A percentile compares a stretch with the other conserved stretches of the same genome.
phyloP scores from a whole-genome alignment of 177 flowering plant species.

The Vitis hybrid region DNA sequence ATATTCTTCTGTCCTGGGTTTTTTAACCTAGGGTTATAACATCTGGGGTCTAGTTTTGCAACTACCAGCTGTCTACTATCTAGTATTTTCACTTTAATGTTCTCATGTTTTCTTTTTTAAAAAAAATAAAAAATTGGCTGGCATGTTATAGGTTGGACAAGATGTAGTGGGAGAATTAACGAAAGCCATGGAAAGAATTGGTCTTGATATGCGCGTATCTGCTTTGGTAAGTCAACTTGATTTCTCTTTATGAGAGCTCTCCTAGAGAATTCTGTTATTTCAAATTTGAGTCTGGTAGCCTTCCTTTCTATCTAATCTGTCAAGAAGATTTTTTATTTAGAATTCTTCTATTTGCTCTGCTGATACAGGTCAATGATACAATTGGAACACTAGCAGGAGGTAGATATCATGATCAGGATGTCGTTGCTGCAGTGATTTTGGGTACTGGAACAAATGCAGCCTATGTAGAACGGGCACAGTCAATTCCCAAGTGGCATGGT shows the following conservation, averaged over 20 bases:
- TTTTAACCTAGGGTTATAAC: neutral
- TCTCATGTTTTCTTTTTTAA: neutral
- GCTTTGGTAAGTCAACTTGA: constrained; percentile 65
- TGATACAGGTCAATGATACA: constrained; percentile 88
- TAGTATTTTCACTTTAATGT: neutral
- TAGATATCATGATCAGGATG: constrained; percentile 63
- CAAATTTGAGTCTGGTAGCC: neutral
- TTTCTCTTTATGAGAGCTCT: neutral
- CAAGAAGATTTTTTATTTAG: neutral
- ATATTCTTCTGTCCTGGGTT: neutral
- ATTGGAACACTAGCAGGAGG: constrained; percentile 97
- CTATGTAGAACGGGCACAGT: constrained; percentile 88
- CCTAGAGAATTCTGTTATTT: neutral
- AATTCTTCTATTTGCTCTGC: constrained; percentile 1
- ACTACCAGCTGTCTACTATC: neutral
- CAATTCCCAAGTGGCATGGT: constrained; percentile 98
- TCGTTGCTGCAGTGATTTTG: constrained; percentile 83
- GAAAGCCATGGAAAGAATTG: constrained; percentile 76
- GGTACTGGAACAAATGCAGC: constrained; percentile 99
- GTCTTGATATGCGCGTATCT: constrained; percentile 93
- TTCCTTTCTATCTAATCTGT: neutral
- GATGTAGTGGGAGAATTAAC: constrained; percentile 86
- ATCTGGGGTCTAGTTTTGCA: neutral
- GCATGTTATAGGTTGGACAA: constrained; percentile 62
- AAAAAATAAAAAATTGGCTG: neutral